Percentiles rank a stretch among this genome's conserved stretches.
Evolutionary conservation across 163 green algal genomes (phyloP).

Genomic region (Smithsoniella earleae): DNA sequence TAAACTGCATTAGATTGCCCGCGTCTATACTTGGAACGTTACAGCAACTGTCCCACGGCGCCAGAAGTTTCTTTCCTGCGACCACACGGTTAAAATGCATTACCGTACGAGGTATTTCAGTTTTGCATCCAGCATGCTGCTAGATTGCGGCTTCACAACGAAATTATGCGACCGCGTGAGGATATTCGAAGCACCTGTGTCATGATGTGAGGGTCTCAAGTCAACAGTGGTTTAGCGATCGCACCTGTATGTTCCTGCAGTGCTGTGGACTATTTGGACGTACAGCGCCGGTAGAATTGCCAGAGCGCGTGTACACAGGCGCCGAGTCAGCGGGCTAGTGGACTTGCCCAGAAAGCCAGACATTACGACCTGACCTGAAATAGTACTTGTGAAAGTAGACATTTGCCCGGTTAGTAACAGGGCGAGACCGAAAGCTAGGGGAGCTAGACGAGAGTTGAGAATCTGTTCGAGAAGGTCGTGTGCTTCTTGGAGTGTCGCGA

Average conservation of each 20-base stretch:
- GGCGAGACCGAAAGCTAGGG: conserved; percentile 48
- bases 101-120: too few species aligned
- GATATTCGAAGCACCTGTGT: too few species aligned
- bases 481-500: conserved; percentile 49
- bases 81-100: too few species aligned
- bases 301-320: conserved; percentile 43
- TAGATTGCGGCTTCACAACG: neutral
- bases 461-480: conserved; percentile 56
- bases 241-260: conserved; percentile 47
- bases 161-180: neutral
- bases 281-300: conserved; percentile 47
- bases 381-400: conserved; percentile 53
- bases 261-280: conserved; percentile 44
- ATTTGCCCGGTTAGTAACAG: conserved; percentile 51
- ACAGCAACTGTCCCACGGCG: too few species aligned
- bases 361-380: conserved; percentile 48
- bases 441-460: conserved; percentile 41
- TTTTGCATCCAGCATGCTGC: too few species aligned
- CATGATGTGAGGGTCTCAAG: too few species aligned
- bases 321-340: conserved; percentile 42
- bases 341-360: conserved; percentile 52
- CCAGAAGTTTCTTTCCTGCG: too few species aligned
- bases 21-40: too few species aligned
- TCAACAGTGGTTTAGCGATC: neutral
- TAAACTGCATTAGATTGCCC: too few species aligned